A percentile compares a stretch with the other conserved stretches of the same genome.
Conservation (phyloP, 768 basidiomycete species). For the Kondoa subrosea region DNA sequence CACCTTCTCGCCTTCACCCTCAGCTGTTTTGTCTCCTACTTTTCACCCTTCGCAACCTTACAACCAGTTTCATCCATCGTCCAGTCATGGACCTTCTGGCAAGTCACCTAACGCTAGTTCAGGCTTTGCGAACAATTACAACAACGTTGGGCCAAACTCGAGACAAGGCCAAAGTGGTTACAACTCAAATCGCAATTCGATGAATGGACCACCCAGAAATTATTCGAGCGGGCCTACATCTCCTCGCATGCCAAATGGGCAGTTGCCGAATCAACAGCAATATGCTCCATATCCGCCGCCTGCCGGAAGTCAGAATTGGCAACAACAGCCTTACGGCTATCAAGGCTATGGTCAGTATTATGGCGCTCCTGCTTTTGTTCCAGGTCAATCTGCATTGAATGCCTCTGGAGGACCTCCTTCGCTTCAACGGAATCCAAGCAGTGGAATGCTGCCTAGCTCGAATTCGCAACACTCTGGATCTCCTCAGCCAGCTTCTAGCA, state of each 20-base stretch:
- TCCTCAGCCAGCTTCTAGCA: slow-evolving; percentile 9
- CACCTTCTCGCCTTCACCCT: not conserved
- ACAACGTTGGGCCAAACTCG: not conserved
- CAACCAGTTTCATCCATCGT: not conserved
- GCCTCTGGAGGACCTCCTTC: not conserved
- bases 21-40: too few relatives aligned
- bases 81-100: not conserved
- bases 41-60: not conserved
- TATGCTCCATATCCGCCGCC: slow-evolving; percentile 11
- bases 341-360: too few relatives aligned
- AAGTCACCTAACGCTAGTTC: not conserved
- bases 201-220: not conserved
- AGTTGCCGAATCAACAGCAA: not conserved
- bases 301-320: slow-evolving; percentile 2
- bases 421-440: not conserved
- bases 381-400: slow-evolving; percentile 1
- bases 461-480: not conserved
- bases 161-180: not conserved
- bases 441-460: not conserved
- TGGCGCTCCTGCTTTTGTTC: too few relatives aligned
- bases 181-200: not conserved
- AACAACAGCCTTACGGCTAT: slow-evolving; percentile 1
- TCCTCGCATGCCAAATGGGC: not conserved
- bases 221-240: not conserved
- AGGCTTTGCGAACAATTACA: not conserved